Evolutionary conservation across 1,284 basidiomycete species (phyloP), one percentile per base, ranked within the genome.

Genomic region (Heliocybe sulcata): DNA sequence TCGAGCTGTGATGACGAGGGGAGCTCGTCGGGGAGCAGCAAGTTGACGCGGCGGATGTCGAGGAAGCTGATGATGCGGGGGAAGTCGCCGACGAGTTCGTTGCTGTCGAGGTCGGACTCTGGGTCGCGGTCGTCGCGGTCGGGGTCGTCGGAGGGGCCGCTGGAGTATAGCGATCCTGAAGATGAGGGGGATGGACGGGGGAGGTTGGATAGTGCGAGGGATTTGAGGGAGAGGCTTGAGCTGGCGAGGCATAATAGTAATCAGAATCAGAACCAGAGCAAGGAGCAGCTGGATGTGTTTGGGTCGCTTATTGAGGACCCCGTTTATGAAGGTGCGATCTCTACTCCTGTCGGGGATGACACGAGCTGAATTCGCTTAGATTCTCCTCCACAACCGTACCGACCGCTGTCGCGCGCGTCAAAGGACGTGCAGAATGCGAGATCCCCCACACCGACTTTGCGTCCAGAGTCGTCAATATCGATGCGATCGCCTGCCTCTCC

Each of bases 161-260:
- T 64, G 26, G 72, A 70, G 22, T 73, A 71, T 51, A 76, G 73
- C 55, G 77, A 80, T 50, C 56, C 63, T 20, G 77, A 77, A 35
- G 77, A 80, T n/a, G n/a, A n/a, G n/a, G n/a, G n/a, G n/a, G n/a
- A n/a, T n/a, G n/a, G n/a, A n/a, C n/a, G n/a, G n/a, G n/a, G n/a
- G n/a, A n/a, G n/a, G n/a, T n/a, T n/a, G n/a, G 74, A 79, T 47
- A 89, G 85, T 12, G 91, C 92, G 63, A 77, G 81, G 58, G 85
- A 92, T 63, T 72, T 94, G 55, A 78, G 82, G 25, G 75, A 80
- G 69, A 82, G 87, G 49, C 70, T 94, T 54, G 88, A 88, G 58
- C 72, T 94, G 51, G 92, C 92, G 4, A 75, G 89, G 58, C 78
- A 80, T 59, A 94, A 94, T 66, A 31, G 6, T 12, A 92, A 90